Evolutionary conservation across 2,329 filamentous ascomycete genomes (phyloP), one percentile per base, ranked within the genome.

Genomic region (Xylaria sp.): DNA sequence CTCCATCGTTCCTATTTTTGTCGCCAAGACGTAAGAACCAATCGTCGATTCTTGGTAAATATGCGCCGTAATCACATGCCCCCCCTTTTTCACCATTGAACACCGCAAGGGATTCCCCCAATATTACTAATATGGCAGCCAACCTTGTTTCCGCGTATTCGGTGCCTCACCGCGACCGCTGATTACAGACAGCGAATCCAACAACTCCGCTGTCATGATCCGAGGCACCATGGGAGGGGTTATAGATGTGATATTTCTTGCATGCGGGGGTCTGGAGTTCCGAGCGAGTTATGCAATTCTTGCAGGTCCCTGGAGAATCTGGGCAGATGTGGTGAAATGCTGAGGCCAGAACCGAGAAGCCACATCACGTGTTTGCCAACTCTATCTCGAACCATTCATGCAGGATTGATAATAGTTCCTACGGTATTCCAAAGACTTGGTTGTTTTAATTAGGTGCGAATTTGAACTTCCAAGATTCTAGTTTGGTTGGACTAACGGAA

Each of bases 11-110:
- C 16, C 18, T 35, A 47, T 21, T 29, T 35, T 8, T 10, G 1
- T 42, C 25, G 60, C 64, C 59, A 66, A 62, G 42, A 18, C 47
- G 40, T n/a, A 27, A 37, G 25, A 48, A 44, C 50, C 16, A 51
- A 51, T 42, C 21, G n/a, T 47, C 35, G 16, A 13, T 35, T 63
- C 65, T 63, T 67, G 27, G 54, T 54, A 48, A 53, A 21, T 16
- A n/a, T n/a, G 13, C 4, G 23, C 18, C 2, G 29, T 23, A 23
- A n/a, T 12, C 51, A 23, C 12, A 25, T 25, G 10, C 21, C 18
- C 23, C 12, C 21, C 35, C 23, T 44, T 37, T n/a, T 25, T 42
- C 23, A 44, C 37, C 12, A 4, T 18, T 29, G 23, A 10, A n/a
- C 23, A 1, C n/a, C n/a, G 32, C 10, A 10, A 35, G 32, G 32